A percentile compares a stretch with the other conserved stretches of the same genome.
These are phyloP conservation scores for Zarea fungicola DNA, from an alignment of 2,329 filamentous ascomycete genomes.

Conservation along the genomic window DNA sequence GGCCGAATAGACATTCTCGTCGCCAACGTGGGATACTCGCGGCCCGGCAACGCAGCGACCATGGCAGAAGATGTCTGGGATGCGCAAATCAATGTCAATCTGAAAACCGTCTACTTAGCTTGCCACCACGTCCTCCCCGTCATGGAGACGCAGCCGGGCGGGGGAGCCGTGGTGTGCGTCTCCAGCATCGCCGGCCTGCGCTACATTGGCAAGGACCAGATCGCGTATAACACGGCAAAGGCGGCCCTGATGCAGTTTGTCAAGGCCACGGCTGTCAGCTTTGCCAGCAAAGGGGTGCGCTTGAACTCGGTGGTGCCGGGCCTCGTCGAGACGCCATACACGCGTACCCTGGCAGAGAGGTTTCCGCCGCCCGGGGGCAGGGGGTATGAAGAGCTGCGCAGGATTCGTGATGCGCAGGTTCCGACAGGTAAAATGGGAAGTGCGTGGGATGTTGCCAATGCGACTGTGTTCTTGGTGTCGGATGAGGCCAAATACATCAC, in stretches of 20 bases:
- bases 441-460: constrained; percentile 54
- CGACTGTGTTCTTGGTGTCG: constrained; percentile 33
- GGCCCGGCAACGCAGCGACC: constrained; percentile 44
- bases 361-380: constrained; percentile 34
- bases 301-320: constrained; percentile 53
- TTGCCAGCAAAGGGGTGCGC: constrained; percentile 40
- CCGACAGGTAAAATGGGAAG: constrained; percentile 56
- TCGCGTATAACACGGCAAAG: constrained; percentile 49
- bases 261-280: constrained; percentile 44
- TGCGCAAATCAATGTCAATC: constrained; percentile 47
- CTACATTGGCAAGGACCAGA: constrained; percentile 44
- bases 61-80: constrained; percentile 48
- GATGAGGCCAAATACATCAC: constrained; percentile 57
- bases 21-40: constrained; percentile 55
- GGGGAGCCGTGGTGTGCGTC: constrained; percentile 41
- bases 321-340: constrained; percentile 51
- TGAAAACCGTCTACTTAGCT: constrained; percentile 51
- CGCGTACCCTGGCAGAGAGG: constrained; percentile 37
- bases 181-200: constrained; percentile 47
- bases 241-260: constrained; percentile 47
- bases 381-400: constrained; percentile 44
- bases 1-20: constrained; percentile 55
- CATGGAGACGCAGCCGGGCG: constrained; percentile 42
- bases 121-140: constrained; percentile 48
- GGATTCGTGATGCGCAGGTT: constrained; percentile 49